Conservation (phyloP, 2,329 filamentous ascomycete species). For the Dothiorella sarmentorum region DNA sequence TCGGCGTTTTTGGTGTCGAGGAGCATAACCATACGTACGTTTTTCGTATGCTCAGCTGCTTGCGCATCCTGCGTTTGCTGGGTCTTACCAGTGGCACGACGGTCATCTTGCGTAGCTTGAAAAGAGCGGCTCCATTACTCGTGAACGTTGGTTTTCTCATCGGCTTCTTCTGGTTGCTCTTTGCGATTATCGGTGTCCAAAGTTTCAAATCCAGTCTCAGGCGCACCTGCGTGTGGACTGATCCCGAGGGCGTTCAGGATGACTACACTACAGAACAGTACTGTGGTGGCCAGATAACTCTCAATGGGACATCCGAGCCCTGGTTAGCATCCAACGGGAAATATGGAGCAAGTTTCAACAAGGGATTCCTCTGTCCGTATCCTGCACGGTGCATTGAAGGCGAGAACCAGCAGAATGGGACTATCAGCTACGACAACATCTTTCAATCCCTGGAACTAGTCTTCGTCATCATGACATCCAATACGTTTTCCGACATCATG, state of each 20-base stretch:
- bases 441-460: slow-evolving; percentile 87
- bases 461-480: slow-evolving; percentile 97
- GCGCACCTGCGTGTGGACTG: slow-evolving; percentile 50
- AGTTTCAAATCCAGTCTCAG: slow-evolving; percentile 66
- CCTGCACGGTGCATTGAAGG: slow-evolving; percentile 81
- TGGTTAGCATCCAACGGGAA: slow-evolving; percentile 64
- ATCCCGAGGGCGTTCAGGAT: slow-evolving; percentile 48
- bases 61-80: slow-evolving; percentile 87
- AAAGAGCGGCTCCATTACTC: slow-evolving; percentile 88
- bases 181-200: slow-evolving; percentile 94
- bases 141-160: slow-evolving; percentile 93
- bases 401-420: slow-evolving; percentile 74
- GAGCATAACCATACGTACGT: slow-evolving; percentile 71
- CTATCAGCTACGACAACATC: slow-evolving; percentile 94
- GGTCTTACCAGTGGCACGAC: slow-evolving; percentile 91
- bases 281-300: slow-evolving; percentile 78
- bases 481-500: slow-evolving; percentile 92
- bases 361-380: slow-evolving; percentile 84
- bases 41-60: slow-evolving; percentile 93
- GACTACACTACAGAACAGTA: slow-evolving; percentile 66
- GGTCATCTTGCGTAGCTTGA: slow-evolving; percentile 89
- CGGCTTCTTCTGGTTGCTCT: slow-evolving; percentile 95
- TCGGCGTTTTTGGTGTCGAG: slow-evolving; percentile 69
- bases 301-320: slow-evolving; percentile 53
- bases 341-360: slow-evolving; percentile 54